Evolutionary conservation across 768 basidiomycete species (phyloP), one percentile per base, ranked within the genome.

Genomic region (Brasilioporus rufonigricans): DNA sequence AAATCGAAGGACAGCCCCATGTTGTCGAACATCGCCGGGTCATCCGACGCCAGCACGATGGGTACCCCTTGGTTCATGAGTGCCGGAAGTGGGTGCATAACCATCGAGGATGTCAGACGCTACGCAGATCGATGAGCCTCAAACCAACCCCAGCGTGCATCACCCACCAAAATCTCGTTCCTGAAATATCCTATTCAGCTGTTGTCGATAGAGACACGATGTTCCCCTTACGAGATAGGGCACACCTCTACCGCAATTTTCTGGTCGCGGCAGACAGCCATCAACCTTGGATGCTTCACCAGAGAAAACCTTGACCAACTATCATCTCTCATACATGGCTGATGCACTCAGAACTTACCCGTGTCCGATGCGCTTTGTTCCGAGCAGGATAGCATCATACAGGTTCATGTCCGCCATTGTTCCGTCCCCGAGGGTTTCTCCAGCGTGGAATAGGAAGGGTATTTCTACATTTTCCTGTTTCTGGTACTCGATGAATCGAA

Each of bases 351-450:
- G 16, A 18, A 36, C 70, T 27, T 55, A 88, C 88, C 87, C 90
- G 70, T 93, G 90, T 0, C 90, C 90, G 51, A 91, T 91, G 21
- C 89, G 80, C 64, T 84, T 89, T 10, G 89, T 89, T 13, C 85
- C 89, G 8, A 91, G 74, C 36, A 91, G 72, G 48, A 92, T 82
- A 7, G 89, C 89, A 64, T 92, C 90, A 59, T 87, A 91, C 27
- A 91, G 69, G 63, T 91, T 91, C 47, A 77, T 68, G 55, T 92
- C 89, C 19, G 85, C 84, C 19, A 75, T 70, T 4, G 80, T 82
- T 7, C 90, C 90, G 65, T 91, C 90, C 5, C 87, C 86, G 21
- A 87, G 76, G 0, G 89, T 91, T 71, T 91, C 89, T 19, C 90
- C 90, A 0, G 87, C 88, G 61, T 91, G 90, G 61, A 90, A 84